phyloP scores from a whole-genome alignment of 1,139 yeast species.

The Eremothecium sinecaudum region DNA sequence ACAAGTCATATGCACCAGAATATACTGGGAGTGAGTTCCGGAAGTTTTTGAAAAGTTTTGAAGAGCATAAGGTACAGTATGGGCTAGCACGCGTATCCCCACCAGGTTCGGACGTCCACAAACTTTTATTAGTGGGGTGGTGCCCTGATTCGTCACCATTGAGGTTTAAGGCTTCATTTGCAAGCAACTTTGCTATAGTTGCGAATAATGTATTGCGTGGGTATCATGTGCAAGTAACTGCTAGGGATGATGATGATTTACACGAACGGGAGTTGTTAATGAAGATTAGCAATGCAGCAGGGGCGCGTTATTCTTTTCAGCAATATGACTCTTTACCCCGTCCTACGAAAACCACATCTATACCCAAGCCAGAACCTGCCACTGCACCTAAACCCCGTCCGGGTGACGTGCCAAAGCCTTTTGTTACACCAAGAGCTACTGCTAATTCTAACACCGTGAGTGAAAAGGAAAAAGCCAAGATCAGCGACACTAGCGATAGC shows the following conservation, averaged over 20 bases:
- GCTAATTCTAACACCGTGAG: too few species aligned
- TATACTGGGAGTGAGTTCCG: conserved; percentile 53
- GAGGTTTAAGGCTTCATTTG: conserved; percentile 64
- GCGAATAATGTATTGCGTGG: conserved; percentile 57
- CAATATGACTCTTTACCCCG: conserved; percentile 12
- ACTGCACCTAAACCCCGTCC: conserved; percentile 42
- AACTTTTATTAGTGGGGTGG: conserved; percentile 85
- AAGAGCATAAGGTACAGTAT: conserved; percentile 82
- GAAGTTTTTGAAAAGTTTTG: conserved; percentile 73
- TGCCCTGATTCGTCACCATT: conserved; percentile 82
- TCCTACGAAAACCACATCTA: conserved; percentile 36
- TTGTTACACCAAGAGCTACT: too few species aligned
- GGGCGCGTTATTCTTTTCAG: conserved; percentile 83
- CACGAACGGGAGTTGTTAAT: conserved; percentile 66
- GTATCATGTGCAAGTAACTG: conserved; percentile 92
- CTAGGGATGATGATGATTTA: conserved; percentile 87
- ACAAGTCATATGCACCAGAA: conserved; percentile 48
- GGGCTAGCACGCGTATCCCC: conserved; percentile 84
- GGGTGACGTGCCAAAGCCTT: conserved; percentile 8
- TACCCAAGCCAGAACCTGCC: conserved; percentile 44
- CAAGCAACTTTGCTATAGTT: conserved; percentile 65
- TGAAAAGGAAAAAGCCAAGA: background rate
- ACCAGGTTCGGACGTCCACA: conserved; percentile 80
- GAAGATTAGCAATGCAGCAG: conserved; percentile 83
- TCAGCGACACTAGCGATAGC: too few species aligned